Evolutionary conservation across 306 rosid genomes (phyloP), one percentile per base, ranked within the genome.

Genomic region (Inga oerstediana): DNA sequence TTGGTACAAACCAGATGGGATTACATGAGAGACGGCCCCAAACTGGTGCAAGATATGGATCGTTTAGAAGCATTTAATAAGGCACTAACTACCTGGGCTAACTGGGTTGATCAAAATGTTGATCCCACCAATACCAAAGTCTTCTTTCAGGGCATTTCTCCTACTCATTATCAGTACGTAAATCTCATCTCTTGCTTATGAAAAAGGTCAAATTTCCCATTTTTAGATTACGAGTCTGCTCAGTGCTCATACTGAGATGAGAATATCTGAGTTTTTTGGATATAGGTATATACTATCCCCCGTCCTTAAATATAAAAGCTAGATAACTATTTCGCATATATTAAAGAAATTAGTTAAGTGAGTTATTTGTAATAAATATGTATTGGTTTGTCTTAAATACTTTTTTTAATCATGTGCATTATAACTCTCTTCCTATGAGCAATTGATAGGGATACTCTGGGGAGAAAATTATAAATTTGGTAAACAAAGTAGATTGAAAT

Each of bases 91-190:
- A 96, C 99, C 59, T 96, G 99, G 99, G 98, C 91, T 43, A 86
- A 77, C 45, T 96, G 99, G 99, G 62, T 73, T 73, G 77, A 73
- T 73, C 61, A 13, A 3, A 73, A 73, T 73, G 77, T 73, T 27
- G 77, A 73, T 73, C 43, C 98, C 41, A 15, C 92, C 64, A 89
- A 85, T 77, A 96, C 99, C 68, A 92, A 86, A 82, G 92, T 91
- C 35, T 90, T 94, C 93, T 94, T 96, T 81, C 99, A 96, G 73
- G 98, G 98, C 69, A 92, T 96, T 77, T 96, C 99, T 78, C 99
- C 99, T 10, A 96, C 99, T 46, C 99, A 96, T 81, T 94, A 92
- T 77, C 82, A 74, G 99, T 96, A 90, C 94, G 98, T 85, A 80
- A 45, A 74, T 61, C 35, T 72, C 69, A 15, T 61, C 43, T 72